These are phyloP conservation scores for Elymus sibiricus DNA, from an alignment of 176 grass and related monocot species.

Conservation along the genomic window DNA sequence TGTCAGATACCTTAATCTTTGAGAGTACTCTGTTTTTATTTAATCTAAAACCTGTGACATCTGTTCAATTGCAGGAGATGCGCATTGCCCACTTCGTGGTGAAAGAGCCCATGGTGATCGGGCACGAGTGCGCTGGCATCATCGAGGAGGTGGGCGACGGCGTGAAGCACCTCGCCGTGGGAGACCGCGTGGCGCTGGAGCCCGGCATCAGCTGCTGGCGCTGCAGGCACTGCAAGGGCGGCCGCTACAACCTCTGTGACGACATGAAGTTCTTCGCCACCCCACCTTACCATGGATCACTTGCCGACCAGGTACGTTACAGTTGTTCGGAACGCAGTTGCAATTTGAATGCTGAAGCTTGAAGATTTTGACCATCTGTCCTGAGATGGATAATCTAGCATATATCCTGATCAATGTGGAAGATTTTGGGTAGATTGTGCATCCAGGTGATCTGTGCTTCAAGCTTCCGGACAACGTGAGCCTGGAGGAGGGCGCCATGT, in stretches of 20 bases:
- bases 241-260: conserved; percentile 88
- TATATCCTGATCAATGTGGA: background rate
- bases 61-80: conserved; percentile 44
- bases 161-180: conserved; percentile 47
- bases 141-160: conserved; percentile 73
- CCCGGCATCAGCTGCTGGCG: conserved; percentile 87
- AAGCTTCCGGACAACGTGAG: conserved; percentile 76
- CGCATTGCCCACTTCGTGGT: conserved; percentile 83
- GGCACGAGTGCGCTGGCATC: conserved; percentile 89
- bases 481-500: conserved; percentile 96
- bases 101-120: conserved; percentile 93
- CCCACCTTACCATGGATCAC: conserved; percentile 72
- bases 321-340: background rate
- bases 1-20: background rate
- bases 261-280: conserved; percentile 95
- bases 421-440: conserved; percentile 44
- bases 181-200: conserved; percentile 85
- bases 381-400: background rate
- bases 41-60: background rate
- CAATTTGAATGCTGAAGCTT: background rate
- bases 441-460: conserved; percentile 88
- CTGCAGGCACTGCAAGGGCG: conserved; percentile 86
- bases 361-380: background rate
- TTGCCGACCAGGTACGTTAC: conserved; percentile 59
- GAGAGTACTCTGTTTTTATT: background rate